Evolutionary conservation across 805 yeast species (phyloP).

Genomic region (Saturnispora saitoi): DNA sequence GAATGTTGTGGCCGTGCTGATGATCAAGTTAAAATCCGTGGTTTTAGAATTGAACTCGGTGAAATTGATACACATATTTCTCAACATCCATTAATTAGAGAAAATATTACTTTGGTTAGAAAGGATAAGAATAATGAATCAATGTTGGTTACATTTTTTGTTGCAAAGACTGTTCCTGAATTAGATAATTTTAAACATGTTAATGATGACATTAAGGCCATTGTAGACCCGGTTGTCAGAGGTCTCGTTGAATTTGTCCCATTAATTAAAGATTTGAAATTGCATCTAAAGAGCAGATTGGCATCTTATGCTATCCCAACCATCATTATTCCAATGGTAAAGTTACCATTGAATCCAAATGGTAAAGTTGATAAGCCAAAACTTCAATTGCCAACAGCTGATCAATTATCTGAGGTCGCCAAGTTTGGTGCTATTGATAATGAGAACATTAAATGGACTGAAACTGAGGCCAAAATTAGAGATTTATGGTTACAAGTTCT

Average conservation of each 20-base stretch:
- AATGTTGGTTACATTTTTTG: conserved; percentile 81
- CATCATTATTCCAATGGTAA: conserved; percentile 75
- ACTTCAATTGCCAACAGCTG: conserved; percentile 87
- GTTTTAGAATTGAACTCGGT: conserved; percentile 96
- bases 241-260: conserved; percentile 73
- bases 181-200: conserved; percentile 41
- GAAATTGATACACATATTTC: conserved; percentile 97
- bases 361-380: conserved; percentile 98
- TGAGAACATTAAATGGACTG: conserved; percentile 47
- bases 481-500: conserved; percentile 81
- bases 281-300: conserved; percentile 76
- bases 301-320: conserved; percentile 94
- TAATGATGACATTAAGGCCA: conserved; percentile 34
- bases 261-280: conserved; percentile 71
- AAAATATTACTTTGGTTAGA: conserved; percentile 84
- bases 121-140: conserved; percentile 92
- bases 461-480: conserved; percentile 57
- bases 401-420: conserved; percentile 73
- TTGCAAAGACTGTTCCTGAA: conserved; percentile 53
- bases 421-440: conserved; percentile 35
- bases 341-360: conserved; percentile 90
- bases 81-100: conserved; percentile 86
- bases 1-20: conserved; percentile 99
- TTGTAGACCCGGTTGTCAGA: conserved; percentile 58
- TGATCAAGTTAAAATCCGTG: conserved; percentile 97